A percentile compares a stretch with the other conserved stretches of the same genome.
Evolutionary conservation across 228 moss, liverwort and hornwort genomes (phyloP).

Genomic region (Sphagnum fallax): DNA sequence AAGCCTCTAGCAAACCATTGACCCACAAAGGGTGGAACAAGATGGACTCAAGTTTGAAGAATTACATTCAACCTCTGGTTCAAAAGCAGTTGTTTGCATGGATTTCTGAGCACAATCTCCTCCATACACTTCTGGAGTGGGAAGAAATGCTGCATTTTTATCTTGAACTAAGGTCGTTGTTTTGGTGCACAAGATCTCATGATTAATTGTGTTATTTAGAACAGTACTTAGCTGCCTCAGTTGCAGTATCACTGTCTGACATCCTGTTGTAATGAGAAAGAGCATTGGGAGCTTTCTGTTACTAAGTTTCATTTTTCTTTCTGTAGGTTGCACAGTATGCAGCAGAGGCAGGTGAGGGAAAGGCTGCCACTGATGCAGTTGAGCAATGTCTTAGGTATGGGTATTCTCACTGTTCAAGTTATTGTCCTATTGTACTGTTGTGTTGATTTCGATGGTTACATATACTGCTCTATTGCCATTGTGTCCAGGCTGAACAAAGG

Average conservation of each 20-base stretch:
- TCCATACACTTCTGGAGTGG: no score
- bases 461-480: not conserved
- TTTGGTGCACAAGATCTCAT: no score
- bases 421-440: not conserved
- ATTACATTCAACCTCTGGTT: not conserved
- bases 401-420: not conserved
- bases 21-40: not conserved
- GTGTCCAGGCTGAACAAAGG: no score
- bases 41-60: not conserved
- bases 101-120: no score
- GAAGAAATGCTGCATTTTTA: no score
- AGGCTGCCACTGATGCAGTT: constrained; percentile 68
- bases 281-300: not conserved
- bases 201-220: no score
- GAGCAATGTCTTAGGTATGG: constrained; percentile 79
- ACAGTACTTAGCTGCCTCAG: no score
- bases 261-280: no score
- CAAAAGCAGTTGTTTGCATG: not conserved
- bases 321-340: constrained; percentile 91
- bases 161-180: no score
- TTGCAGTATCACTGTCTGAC: no score
- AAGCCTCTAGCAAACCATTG: constrained; percentile 7
- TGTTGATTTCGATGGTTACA: not conserved
- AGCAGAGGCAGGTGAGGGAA: constrained; percentile 68
- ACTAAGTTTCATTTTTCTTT: not conserved